phyloP scores from a whole-genome alignment of 345 rosid genomes.

The Noccaea caerulescens region DNA sequence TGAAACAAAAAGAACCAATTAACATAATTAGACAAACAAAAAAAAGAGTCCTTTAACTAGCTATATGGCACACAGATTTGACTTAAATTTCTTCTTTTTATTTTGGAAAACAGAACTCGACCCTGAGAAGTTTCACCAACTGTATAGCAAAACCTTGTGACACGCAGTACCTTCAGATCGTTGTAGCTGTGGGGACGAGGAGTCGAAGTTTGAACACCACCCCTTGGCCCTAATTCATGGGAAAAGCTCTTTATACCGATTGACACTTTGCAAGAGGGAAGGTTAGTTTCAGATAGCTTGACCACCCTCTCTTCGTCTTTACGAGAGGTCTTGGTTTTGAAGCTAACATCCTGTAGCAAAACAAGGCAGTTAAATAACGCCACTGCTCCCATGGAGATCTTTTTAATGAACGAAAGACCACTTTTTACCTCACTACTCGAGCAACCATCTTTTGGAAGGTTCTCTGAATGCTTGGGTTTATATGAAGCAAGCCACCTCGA shows the following conservation, averaged over 20 bases:
- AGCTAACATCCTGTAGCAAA: conserved; percentile 49
- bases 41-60: not conserved
- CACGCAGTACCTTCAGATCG: conserved; percentile 59
- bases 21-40: not conserved
- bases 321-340: conserved; percentile 43
- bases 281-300: conserved; percentile 43
- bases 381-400: not conserved
- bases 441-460: conserved; percentile 39
- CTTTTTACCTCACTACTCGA: conserved; percentile 54
- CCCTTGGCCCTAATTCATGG: conserved; percentile 74
- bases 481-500: conserved; percentile 65
- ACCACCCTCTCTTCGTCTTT: conserved; percentile 44
- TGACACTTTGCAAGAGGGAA: conserved; percentile 46
- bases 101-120: conserved; percentile 2
- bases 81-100: not conserved
- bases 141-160: conserved; percentile 2
- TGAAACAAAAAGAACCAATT: not conserved
- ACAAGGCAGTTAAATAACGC: conserved; percentile 19
- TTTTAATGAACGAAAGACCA: conserved; percentile 2
- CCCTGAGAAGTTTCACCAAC: not conserved
- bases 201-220: conserved; percentile 56
- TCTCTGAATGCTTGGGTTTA: conserved; percentile 52
- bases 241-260: conserved; percentile 73
- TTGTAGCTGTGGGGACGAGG: conserved; percentile 75
- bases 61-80: not conserved